Evolutionary conservation across 805 yeast genomes (phyloP), one percentile per base, ranked within the genome.

Genomic region (Lachancea waltii): DNA sequence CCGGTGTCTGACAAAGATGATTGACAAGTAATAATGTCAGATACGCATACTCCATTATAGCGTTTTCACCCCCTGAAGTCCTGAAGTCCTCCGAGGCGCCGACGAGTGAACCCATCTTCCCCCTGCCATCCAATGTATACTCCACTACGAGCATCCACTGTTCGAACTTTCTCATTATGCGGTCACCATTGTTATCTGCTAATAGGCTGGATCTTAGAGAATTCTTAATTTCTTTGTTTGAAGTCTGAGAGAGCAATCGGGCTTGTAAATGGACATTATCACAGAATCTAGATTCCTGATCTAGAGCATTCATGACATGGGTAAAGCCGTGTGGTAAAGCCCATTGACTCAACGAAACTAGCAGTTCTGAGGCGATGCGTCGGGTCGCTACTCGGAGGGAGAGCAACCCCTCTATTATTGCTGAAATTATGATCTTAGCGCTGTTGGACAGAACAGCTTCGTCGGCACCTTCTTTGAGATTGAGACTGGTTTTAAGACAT

Each of bases 61-160:
- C 71, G 35, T 70, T 69, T 22, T 72, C 66, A 10, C 70, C 69
- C 18, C 62, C 63, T 3, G 53, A 39, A 4, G 56, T 50, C 42
- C 77, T 79, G 38, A 77, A 71, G 48, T 90, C 97, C 7, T 81
- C 92, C 42, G 85, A 80, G 0, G 96, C 95, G 2, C 97, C 97
- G 7, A 90, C 97, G 51, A 81, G 60, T 1, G 96, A 85, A 8
- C 96, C 95, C 72, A 84, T 70, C 50, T 78, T 81, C 6, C 97
- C 97, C 49, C 89, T 72, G 2, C 96, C 96, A 40, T 79, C 85
- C 30, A 86, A 51, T 0, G 89, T 80, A 34, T 72, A 73, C 35
- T 72, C 80, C 3, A 85, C 79, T 9, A 77, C 64, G 34, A 65
- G 62, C 31, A 85, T 53, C 95, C 95, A 86, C 25, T 80, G 70